Conservation (phyloP, 371 early-diverging fungal species). For the Lichtheimia ramosa region DNA sequence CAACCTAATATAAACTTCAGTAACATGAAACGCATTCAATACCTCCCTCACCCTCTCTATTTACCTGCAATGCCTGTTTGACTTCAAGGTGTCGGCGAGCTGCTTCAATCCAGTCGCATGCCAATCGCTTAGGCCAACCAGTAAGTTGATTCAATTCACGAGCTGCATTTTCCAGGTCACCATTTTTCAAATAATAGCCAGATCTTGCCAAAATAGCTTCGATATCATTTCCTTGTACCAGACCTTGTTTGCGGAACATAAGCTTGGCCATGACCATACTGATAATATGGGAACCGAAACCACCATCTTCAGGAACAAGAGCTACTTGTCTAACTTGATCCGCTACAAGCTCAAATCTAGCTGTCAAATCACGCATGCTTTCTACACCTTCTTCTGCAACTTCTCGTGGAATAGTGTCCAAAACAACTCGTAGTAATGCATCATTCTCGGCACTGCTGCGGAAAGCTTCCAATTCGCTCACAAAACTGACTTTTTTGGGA, state of each 20-base stretch:
- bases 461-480: constrained; percentile 66
- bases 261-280: constrained; percentile 70
- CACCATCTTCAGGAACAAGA: constrained; percentile 85
- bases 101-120: constrained; percentile 82
- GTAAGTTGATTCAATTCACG: constrained; percentile 88
- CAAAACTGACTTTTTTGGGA: constrained; percentile 55
- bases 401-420: constrained; percentile 56
- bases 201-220: constrained; percentile 82
- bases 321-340: constrained; percentile 73
- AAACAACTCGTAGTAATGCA: constrained; percentile 57
- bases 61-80: constrained; percentile 78
- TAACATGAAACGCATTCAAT: not conserved
- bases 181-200: constrained; percentile 66
- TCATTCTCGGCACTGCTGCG: constrained; percentile 49
- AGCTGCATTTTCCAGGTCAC: constrained; percentile 81
- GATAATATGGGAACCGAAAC: constrained; percentile 75
- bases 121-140: constrained; percentile 89
- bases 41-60: not conserved
- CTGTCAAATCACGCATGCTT: constrained; percentile 64
- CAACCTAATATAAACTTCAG: constrained; percentile 13
- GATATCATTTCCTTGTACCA: constrained; percentile 81
- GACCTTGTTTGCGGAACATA: constrained; percentile 80
- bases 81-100: constrained; percentile 83
- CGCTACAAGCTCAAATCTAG: constrained; percentile 70
- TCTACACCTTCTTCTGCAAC: constrained; percentile 64